Evolutionary conservation across 2,329 filamentous ascomycete genomes (phyloP).

Genomic region (Ophiocordyceps sinensis): DNA sequence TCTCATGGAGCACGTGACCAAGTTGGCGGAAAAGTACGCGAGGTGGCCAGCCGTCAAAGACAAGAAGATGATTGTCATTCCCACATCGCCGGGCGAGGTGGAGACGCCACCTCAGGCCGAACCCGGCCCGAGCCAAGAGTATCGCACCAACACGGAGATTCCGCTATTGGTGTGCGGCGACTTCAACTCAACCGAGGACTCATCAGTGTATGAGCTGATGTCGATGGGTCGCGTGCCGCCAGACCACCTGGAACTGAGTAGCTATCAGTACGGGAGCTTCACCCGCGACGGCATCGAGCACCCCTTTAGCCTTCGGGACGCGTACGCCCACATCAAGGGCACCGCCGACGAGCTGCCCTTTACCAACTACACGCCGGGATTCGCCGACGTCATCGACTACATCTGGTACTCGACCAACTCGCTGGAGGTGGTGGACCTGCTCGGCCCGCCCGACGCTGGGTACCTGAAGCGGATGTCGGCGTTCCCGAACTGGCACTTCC

Average conservation of each 20-base stretch:
- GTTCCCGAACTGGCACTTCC: conserved; percentile 90
- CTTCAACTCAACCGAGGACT: conserved; percentile 82
- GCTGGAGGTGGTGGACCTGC: conserved; percentile 66
- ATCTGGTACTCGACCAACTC: conserved; percentile 95
- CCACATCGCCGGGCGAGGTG: conserved; percentile 24
- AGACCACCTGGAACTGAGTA: conserved; percentile 66
- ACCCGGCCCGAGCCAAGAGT: conserved; percentile 72
- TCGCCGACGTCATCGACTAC: conserved; percentile 86
- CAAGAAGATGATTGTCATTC: conserved; percentile 47
- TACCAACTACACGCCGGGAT: conserved; percentile 94
- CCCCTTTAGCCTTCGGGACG: conserved; percentile 84
- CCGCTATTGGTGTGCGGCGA: conserved; percentile 87
- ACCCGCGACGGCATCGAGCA: conserved; percentile 86
- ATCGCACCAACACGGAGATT: conserved; percentile 73
- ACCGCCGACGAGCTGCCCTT: conserved; percentile 76
- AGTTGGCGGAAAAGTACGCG: conserved; percentile 72
- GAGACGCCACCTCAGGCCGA: conserved; percentile 37
- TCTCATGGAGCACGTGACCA: conserved; percentile 80
- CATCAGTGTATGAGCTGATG: conserved; percentile 83
- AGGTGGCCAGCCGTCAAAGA: conserved; percentile 69
- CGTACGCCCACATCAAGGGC: conserved; percentile 71
- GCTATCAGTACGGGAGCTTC: conserved; percentile 82
- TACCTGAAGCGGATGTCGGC: conserved; percentile 79
- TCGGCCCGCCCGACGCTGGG: conserved; percentile 74
- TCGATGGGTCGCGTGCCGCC: conserved; percentile 64